Evolutionary conservation across 257 asterid genomes (phyloP), one percentile per base, ranked within the genome.

Genomic region (Lantana camara): DNA sequence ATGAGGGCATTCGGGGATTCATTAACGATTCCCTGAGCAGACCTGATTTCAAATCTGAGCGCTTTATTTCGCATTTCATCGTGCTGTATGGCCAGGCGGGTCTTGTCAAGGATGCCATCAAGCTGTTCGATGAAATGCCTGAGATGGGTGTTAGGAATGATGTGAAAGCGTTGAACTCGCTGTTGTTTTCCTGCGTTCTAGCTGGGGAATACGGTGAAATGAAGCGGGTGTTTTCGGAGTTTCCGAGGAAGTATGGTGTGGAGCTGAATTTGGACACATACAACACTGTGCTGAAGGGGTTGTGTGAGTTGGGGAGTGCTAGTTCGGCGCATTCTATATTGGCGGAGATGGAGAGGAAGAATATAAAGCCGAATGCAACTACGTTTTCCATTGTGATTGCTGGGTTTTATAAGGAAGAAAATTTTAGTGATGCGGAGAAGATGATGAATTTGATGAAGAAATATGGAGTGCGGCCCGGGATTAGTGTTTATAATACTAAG

Each of bases 331-430:
- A 81, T 71, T 88, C 96, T 1, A 48, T 94, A 45, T 45, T 94
- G 69, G 75, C 83, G 17, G 96, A 90, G 64, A 94, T 94, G 96
- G 82, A 64, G 58, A 88, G 87, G 79, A 84, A 79, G 41, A 48
- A 80, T 0, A 62, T 88, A 1, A 83, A 70, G 78, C 93, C 99
- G 1, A 79, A 87, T 50, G 70, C 68, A 0, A 61, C 75, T 1
- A 84, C 99, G 0, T 84, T 86, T 56, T 79, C 91, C 9, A 12
- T 47, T 17, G 83, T 74, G 72, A 79, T 94, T 6, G 64, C 86
- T 0, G 96, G 99, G n/a, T 94, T 90, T 47, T 94, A 94, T 49
- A 72, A 60, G 73, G 99, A 90, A 81, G 77, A 83, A 57, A 84
- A 79, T 67, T 79, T 77, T 12, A 71, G 77, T 20, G 97, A 88